Evolutionary conservation across 352 stramenopile species (phyloP).

Genomic region (Globisporangium sylvaticum): DNA sequence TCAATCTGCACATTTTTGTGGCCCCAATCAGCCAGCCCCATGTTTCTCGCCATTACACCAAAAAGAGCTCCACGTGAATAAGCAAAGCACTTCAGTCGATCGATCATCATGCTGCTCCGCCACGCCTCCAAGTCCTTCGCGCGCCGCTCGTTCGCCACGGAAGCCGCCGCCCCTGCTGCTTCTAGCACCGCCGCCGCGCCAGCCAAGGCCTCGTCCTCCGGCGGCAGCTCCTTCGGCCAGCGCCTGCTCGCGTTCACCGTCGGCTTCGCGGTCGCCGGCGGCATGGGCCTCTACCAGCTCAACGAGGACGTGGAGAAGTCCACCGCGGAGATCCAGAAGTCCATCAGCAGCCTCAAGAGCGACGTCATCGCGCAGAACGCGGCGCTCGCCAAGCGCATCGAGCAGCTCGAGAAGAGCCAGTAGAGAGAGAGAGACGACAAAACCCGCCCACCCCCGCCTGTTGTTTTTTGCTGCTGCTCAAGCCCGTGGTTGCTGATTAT

Average conservation of each 20-base stretch:
- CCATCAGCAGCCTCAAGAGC: slow-evolving; percentile 59
- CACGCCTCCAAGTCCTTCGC: slow-evolving; percentile 11
- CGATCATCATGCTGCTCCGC: slow-evolving; percentile 12
- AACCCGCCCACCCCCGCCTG: neutral
- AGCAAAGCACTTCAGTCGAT: neutral
- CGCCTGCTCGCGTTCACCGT: slow-evolving; percentile 67
- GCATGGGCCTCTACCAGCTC: slow-evolving; percentile 67
- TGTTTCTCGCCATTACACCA: neutral
- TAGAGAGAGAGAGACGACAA: slow-evolving; percentile 17
- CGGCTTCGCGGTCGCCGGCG: slow-evolving; percentile 55
- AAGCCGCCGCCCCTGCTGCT: slow-evolving; percentile 16
- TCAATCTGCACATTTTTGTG: slow-evolving; percentile 3
- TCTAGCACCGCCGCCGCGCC: slow-evolving; percentile 5
- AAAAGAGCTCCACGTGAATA: slow-evolving; percentile 11
- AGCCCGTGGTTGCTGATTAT: neutral
- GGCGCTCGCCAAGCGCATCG: slow-evolving; percentile 66
- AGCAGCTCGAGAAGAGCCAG: slow-evolving; percentile 69
- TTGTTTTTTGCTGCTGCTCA: slow-evolving; percentile 2
- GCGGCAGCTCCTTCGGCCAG: slow-evolving; percentile 68
- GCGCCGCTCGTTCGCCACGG: slow-evolving; percentile 51
- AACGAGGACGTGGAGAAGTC: slow-evolving; percentile 69
- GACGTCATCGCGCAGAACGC: slow-evolving; percentile 68
- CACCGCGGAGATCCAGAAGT: slow-evolving; percentile 65
- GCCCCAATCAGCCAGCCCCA: neutral
- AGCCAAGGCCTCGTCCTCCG: slow-evolving; percentile 17